These are phyloP conservation scores for thale cress (Arabidopsis thaliana) DNA, from an alignment of 345 rosid genomes.

Conservation along the genomic window TAIR10.1 NC_003076.8:2659001-2659500, in stretches of 20 bases:
- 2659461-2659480: constrained; percentile 89
- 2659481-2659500: constrained; percentile 57
- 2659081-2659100: background rate
- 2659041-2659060: background rate
- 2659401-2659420: background rate
- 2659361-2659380: background rate
- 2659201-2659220: background rate
- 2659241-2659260: constrained; percentile 13
- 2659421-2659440: constrained; percentile 60
- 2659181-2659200: background rate
- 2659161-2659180: background rate
- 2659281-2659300: background rate
- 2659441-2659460: constrained; percentile 79
- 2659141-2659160: background rate
- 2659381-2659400: background rate
- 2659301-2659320: background rate
- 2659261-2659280: background rate
- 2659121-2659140: constrained; percentile 11
- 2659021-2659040: background rate
- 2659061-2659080: background rate
- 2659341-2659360: background rate
- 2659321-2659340: background rate
- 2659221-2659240: background rate
- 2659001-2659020: background rate
- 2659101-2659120: background rate